Conservation (phyloP, 257 asterid genomes). For the Primulina huaijiensis region DNA sequence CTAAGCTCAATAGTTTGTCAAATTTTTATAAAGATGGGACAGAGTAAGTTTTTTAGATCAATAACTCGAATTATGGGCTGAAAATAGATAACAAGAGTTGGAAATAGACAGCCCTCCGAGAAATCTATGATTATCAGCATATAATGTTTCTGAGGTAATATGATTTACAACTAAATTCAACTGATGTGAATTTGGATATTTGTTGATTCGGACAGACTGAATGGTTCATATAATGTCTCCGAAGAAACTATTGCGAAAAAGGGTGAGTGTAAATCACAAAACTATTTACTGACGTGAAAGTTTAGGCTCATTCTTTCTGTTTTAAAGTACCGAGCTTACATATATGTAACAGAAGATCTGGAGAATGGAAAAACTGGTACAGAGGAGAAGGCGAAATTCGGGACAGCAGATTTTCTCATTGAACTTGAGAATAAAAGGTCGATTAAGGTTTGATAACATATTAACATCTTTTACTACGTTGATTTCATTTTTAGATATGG, state of each 20-base stretch:
- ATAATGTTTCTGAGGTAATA: neutral
- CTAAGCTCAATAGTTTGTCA: slow-evolving; percentile 50
- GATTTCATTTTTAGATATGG: neutral
- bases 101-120: neutral
- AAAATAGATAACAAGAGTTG: too few relatives aligned
- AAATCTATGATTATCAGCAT: neutral
- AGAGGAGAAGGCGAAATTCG: slow-evolving; percentile 57
- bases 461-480: neutral
- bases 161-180: neutral
- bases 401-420: slow-evolving; percentile 75
- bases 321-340: neutral
- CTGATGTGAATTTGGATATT: slow-evolving; percentile 10
- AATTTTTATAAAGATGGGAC: slow-evolving; percentile 30
- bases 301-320: neutral
- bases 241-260: slow-evolving; percentile 26
- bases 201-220: slow-evolving; percentile 33
- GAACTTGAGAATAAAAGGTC: slow-evolving; percentile 78
- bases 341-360: slow-evolving; percentile 27
- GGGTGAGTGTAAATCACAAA: slow-evolving; percentile 24
- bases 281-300: neutral
- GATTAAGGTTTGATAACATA: slow-evolving; percentile 55
- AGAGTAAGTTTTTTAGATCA: slow-evolving; percentile 31
- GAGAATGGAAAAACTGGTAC: slow-evolving; percentile 47
- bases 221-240: slow-evolving; percentile 25
- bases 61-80: too few relatives aligned